Evolutionary conservation across 768 basidiomycete species (phyloP), one percentile per base, ranked within the genome.

Genomic region (Leccinum sublutescens): DNA sequence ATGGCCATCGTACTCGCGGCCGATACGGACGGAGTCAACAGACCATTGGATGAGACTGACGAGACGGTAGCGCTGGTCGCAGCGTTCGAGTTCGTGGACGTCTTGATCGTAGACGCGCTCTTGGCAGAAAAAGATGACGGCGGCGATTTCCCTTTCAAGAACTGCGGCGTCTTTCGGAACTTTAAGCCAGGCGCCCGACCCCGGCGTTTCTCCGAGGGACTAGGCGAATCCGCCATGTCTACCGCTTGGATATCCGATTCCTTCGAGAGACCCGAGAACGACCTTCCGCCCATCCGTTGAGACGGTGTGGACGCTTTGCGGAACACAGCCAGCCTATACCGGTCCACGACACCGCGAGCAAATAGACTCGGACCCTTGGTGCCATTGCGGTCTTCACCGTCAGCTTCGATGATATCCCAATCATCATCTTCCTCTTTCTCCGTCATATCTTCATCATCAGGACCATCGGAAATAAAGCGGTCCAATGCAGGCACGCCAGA

Each of bases 301-400:
- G 78, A 77, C 5, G 88, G 85, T 11, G 86, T 88, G 14, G 87
- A 85, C n/a, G 82, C 80, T 71, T 93, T 93, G 56, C 91, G 82
- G 82, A 93, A 93, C 21, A 93, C 91, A 15, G 89, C 86, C 55
- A 96, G 78, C 58, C 85, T 81, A 70, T 95, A 96, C 55, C 89
- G 82, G 71, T 96, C 93, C 54, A 94, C 91, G 51, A 95, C 90
- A 5, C 93, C 93, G n/a, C 93, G 85, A 47, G 93, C 88, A 68
- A 94, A 95, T 40, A 95, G 80, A 68, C 88, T 94, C 19, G 85
- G 83, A 7, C 86, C 91, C 68, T 87, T 86, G 25, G 87, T 77
- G 17, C 92, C 91, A 61, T 94, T 93, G 60, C 86, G 80, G 58
- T 93, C 92, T 68, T 92, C 91, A n/a, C 85, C 86, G 62, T 88